phyloP scores from a whole-genome alignment of 441 rosid species.

The Corymbia citriodora region DNA sequence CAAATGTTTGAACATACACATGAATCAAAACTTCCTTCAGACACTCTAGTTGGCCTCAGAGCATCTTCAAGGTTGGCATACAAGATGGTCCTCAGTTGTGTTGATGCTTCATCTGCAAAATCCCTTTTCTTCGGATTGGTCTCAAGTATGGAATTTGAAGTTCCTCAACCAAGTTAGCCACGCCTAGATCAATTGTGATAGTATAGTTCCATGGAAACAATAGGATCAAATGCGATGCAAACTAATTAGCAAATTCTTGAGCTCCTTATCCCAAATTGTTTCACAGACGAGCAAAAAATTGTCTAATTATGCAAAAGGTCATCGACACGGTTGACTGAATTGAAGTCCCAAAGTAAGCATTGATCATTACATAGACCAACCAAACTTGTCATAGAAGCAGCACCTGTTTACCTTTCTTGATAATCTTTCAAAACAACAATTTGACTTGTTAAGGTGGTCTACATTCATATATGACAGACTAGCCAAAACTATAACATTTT shows the following conservation, averaged over 20 bases:
- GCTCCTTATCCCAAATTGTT: background rate
- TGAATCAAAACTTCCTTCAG: background rate
- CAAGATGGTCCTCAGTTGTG: background rate
- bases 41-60: rapidly evolving
- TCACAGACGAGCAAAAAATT: background rate
- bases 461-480: constrained; percentile 64
- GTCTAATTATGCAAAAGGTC: background rate
- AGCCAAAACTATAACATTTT: constrained; percentile 75
- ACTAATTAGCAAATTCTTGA: background rate
- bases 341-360: background rate
- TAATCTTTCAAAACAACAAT: background rate
- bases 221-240: background rate
- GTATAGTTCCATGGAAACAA: background rate
- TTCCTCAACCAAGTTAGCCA: background rate
- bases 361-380: background rate
- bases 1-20: background rate
- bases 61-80: background rate
- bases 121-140: background rate
- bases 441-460: background rate
- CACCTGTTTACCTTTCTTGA: rapidly evolving
- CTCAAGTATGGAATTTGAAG: background rate
- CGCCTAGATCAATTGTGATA: background rate
- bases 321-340: background rate
- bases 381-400: background rate
- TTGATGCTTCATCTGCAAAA: background rate